A percentile compares a stretch with the other conserved stretches of the same genome.
These are phyloP conservation scores for Tetrastigma voinierianum DNA, from an alignment of 164 flowering plant species.

Conservation along the genomic window DNA sequence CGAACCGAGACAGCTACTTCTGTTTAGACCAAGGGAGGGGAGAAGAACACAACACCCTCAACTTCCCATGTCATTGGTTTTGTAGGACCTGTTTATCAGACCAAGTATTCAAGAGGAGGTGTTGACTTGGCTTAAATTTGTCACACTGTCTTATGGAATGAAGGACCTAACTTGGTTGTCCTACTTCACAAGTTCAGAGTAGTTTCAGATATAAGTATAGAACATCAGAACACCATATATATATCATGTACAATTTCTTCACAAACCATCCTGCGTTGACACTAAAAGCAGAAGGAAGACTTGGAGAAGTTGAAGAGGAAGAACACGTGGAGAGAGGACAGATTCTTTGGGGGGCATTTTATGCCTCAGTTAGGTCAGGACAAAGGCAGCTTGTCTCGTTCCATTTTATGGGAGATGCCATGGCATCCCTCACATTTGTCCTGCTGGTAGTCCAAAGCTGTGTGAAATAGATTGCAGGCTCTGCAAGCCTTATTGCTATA, in stretches of 20 bases:
- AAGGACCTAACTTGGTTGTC: conserved; percentile 12
- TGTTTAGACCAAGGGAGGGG: not conserved
- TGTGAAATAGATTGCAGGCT: conserved; percentile 25
- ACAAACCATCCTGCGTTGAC: not conserved
- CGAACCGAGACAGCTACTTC: no score
- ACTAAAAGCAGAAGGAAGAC: not conserved
- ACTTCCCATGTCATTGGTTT: not conserved
- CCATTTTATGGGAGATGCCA: conserved; percentile 15
- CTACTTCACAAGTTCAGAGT: not conserved
- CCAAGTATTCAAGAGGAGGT: not conserved
- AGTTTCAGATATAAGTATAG: not conserved
- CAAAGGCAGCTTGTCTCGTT: conserved; percentile 18
- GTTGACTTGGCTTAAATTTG: not conserved
- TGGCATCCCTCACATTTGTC: conserved; percentile 19
- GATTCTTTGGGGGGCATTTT: conserved; percentile 3
- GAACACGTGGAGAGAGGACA: conserved; percentile 4
- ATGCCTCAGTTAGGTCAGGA: conserved; percentile 13
- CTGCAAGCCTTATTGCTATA: conserved; percentile 28
- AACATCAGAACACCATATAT: not conserved
- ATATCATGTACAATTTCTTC: not conserved
- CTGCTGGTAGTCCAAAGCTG: conserved; percentile 21
- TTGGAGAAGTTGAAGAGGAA: not conserved
- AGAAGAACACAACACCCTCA: not conserved
- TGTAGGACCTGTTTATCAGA: no score
- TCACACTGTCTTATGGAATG: not conserved